Evolutionary conservation across 2,329 filamentous ascomycete species (phyloP).

Genomic region (Aspergillus neotritici): DNA sequence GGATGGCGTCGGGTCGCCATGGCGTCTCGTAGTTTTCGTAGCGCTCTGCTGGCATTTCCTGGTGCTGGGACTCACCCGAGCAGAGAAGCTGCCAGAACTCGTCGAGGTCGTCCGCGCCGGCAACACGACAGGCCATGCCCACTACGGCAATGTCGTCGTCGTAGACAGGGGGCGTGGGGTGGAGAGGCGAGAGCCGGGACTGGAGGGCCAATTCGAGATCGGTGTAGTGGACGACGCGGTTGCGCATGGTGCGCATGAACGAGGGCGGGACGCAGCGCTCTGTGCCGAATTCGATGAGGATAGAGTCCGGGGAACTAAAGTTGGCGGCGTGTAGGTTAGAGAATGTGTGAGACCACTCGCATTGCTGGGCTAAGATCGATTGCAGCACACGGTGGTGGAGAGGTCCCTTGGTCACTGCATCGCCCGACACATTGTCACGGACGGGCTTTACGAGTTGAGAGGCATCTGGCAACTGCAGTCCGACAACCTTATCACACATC

Average conservation of each 20-base stretch:
- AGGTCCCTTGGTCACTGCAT: neutral
- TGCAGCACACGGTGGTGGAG: conserved; percentile 9
- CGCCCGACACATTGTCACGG: conserved; percentile 3
- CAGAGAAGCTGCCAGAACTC: conserved; percentile 32
- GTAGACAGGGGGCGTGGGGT: neutral
- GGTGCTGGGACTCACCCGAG: conserved; percentile 18
- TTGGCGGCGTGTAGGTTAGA: conserved; percentile 4
- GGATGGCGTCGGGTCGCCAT: conserved; percentile 9
- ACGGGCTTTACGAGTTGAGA: conserved; percentile 1
- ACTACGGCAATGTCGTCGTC: conserved; percentile 29
- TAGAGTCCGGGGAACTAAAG: conserved; percentile 1
- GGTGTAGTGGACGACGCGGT: conserved; percentile 11
- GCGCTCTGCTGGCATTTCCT: conserved; percentile 14
- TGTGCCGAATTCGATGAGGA: conserved; percentile 14
- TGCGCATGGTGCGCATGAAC: conserved; percentile 6
- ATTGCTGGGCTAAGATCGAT: conserved; percentile 9
- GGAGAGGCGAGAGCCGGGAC: conserved; percentile 1
- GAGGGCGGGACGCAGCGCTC: conserved; percentile 16
- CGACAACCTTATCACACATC: conserved; percentile 6
- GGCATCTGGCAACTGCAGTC: conserved; percentile 11
- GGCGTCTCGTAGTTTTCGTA: conserved; percentile 13
- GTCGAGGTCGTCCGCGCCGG: conserved; percentile 22
- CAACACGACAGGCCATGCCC: conserved; percentile 30
- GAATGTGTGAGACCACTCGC: conserved; percentile 14
- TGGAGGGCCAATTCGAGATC: conserved; percentile 7